Conservation (phyloP, 2,329 filamentous ascomycete species). For the Talaromyces amestolkiae region DNA sequence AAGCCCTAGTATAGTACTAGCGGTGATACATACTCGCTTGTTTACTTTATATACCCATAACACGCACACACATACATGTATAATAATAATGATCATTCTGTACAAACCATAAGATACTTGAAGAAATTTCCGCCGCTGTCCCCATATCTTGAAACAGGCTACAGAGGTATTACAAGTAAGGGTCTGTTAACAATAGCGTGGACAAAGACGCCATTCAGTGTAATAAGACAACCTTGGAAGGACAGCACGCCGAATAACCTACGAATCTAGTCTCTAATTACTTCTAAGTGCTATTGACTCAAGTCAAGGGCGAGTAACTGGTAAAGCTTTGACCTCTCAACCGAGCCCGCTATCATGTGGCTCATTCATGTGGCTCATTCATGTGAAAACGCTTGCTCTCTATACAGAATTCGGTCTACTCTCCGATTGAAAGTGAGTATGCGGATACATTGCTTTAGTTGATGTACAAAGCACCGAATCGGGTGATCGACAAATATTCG, state of each 20-base stretch:
- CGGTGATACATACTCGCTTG: background rate
- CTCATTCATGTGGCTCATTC: background rate
- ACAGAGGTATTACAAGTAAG: background rate
- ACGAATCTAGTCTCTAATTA: background rate
- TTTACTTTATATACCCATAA: background rate
- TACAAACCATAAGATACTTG: background rate
- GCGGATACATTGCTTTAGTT: background rate
- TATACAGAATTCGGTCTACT: background rate
- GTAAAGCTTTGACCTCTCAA: background rate
- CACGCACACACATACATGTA: background rate
- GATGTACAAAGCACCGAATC: background rate
- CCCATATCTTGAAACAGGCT: background rate
- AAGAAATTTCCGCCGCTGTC: background rate
- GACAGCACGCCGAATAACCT: background rate
- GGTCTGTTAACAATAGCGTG: background rate
- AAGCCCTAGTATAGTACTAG: background rate
- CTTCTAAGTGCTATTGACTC: background rate
- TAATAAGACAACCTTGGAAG: background rate
- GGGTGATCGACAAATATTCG: background rate
- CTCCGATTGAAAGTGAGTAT: background rate
- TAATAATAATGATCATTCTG: background rate
- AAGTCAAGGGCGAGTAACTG: background rate
- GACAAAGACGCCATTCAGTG: background rate
- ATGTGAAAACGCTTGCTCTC: background rate
- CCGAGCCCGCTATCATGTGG: background rate